Base-by-base conservation (phyloP, 169 alveolate species). In the Fabrea salina region DNA sequence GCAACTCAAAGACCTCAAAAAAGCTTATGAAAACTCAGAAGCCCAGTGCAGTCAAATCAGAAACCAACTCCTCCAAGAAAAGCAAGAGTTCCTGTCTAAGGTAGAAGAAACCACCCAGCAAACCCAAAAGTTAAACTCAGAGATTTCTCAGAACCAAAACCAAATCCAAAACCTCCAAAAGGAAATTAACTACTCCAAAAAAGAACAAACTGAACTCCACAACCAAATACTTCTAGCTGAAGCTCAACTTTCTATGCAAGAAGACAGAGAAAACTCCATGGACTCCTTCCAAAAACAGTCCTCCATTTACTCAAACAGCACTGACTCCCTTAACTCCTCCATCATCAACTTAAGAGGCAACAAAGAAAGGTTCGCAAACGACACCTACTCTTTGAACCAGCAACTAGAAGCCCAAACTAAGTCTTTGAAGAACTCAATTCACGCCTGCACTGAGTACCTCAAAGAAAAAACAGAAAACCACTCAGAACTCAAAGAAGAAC, bases 391-490 rank as follows among this genome's bases (percentile, higher is more conserved):
- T 22, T 43, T 58, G 1, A 37, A 58, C 2, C 71, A 58, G 71
- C 25, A 58, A 58, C 25, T 58, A 37, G 71, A 58, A 35, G 5
- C 71, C 33, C 49, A 58, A 5, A 58, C 33, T 58, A 58, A 58
- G 33, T 16, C 19, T 22, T 22, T 22, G 4, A 22, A 27, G 4
- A 19, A 19, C 8, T 16, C 22, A 2, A 49, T 37, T n/a, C 22
- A 39, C 5, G 33, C 22, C 5, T 58, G 49, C 2, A 37, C 25
- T 7, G 27, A 16, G 27, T n/a, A 58, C 25, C 25, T 58, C 16
- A 43, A 58, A n/a, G 43, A 22, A 7, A 22, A 58, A n/a, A 58
- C 25, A 22, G 71, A 27, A 22, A 58, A 30, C 59, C 25, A 30
- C 44, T 19, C 71, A 22, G 32, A 33, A 4, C 19, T 66, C 27